Base-by-base conservation (phyloP, 1,284 basidiomycete genomes). In the Boletus semigastroideus region DNA sequence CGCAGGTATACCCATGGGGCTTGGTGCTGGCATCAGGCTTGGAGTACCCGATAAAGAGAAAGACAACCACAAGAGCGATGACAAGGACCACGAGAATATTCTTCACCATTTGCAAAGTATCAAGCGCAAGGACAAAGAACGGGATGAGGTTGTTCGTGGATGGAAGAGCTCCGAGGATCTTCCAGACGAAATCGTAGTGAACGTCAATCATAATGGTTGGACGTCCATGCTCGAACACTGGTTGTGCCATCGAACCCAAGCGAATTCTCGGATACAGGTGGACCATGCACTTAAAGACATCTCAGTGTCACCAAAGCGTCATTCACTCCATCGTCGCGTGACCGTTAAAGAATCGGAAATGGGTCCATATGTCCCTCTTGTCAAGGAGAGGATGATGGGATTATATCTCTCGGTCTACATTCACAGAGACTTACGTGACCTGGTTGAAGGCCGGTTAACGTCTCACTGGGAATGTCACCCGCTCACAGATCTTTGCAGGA, bases 301-400 rank as follows among this genome's bases (percentile, higher is more conserved):
- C 19, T 16, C 57, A 13, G 28, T 52, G 48, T 59, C 63, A 9
- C 64, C 60, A 19, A 68, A 65, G 47, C 59, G 64, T 25, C 59
- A 59, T 46, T 65, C 63, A 2, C 27, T 71, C 9, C 62, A 68
- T 51, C 69, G 69, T 48, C 70, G 74, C 11, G 63, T 67, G 33
- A 69, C 70, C 3, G 61, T 70, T 4, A 78, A 72, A 54, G 75
- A 78, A 28, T 66, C 64, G 12, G 70, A 74, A 42, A 77, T 76
- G 62, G 86, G 85, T 0, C 90, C 90, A 5, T 95, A 95, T 62
- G 78, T 88, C 61, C 74, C 93, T 13, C 74, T 94, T 19, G 78
- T 82, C 47, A 95, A 95, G 68, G 90, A 94, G 59, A 78, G 92
- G 13, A 78, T 95, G 74, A 90, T 94, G 88, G 92, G 92, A 1